phyloP scores from a whole-genome alignment of 768 basidiomycete genomes.

The Mrakia blollopis region DNA sequence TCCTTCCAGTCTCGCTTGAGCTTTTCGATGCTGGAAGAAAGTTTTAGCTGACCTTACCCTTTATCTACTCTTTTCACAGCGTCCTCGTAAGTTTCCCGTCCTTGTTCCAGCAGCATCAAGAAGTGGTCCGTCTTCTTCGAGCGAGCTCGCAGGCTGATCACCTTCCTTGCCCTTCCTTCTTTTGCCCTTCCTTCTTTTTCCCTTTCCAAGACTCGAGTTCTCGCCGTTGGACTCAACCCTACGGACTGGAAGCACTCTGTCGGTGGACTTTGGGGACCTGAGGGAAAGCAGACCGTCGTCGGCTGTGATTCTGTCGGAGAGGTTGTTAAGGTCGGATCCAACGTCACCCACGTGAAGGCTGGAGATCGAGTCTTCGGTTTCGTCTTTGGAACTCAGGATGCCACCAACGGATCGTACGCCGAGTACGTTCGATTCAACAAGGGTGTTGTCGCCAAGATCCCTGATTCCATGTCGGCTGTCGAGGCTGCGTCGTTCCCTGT shows the following conservation, averaged over 20 bases:
- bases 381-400: slow-evolving; percentile 19
- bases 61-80: background rate
- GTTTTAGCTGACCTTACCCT: background rate
- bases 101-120: too few relatives aligned
- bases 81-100: background rate
- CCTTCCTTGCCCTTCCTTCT: background rate
- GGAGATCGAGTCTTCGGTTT: slow-evolving; percentile 22
- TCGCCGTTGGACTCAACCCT: slow-evolving; percentile 28
- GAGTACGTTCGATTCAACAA: slow-evolving; percentile 26
- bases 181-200: background rate
- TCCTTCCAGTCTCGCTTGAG: background rate
- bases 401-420: slow-evolving; percentile 17
- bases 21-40: background rate
- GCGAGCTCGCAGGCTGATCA: background rate
- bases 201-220: slow-evolving; percentile 4
- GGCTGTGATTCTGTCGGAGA: slow-evolving; percentile 16
- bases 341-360: slow-evolving; percentile 14
- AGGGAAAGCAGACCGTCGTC: background rate
- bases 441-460: slow-evolving; percentile 1
- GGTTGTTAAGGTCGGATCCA: slow-evolving; percentile 14
- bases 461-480: background rate
- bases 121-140: background rate
- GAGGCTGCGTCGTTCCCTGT: slow-evolving; percentile 20
- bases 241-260: slow-evolving; percentile 18
- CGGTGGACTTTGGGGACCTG: background rate